phyloP scores from a whole-genome alignment of 371 early-diverging fungal species.

The Mucor indicus region DNA sequence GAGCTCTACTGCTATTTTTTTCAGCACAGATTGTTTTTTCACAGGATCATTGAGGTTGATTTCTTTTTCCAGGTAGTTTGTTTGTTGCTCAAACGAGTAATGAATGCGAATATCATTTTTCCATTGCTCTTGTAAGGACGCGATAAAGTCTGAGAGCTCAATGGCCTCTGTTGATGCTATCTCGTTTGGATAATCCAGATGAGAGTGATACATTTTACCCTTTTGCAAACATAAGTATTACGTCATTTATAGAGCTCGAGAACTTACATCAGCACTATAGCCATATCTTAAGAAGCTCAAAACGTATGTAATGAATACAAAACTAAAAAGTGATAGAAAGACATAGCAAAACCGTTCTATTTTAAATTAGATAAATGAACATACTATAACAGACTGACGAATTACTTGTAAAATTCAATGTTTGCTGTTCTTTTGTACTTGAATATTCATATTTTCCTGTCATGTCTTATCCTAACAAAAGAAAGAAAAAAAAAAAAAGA shows the following conservation, averaged over 20 bases:
- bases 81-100: background rate
- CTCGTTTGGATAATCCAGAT: constrained; percentile 14
- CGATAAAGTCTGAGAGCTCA: constrained; percentile 5
- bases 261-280: constrained; percentile 5
- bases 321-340: too few species aligned
- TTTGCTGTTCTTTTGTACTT: too few species aligned
- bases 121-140: background rate
- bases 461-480: too few species aligned
- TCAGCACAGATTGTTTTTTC: background rate
- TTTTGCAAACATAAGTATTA: background rate
- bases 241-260: background rate
- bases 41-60: constrained; percentile 3
- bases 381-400: too few species aligned
- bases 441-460: too few species aligned
- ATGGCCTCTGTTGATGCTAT: constrained; percentile 6
- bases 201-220: constrained; percentile 5
- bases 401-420: too few species aligned
- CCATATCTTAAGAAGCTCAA: background rate
- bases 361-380: too few species aligned
- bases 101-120: background rate
- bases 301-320: background rate
- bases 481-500: too few species aligned
- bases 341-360: too few species aligned
- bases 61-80: constrained; percentile 1
- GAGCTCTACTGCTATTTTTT: constrained; percentile 5